Evolutionary conservation across 2,329 filamentous ascomycete genomes (phyloP).

Genomic region (Penicillium sp.): DNA sequence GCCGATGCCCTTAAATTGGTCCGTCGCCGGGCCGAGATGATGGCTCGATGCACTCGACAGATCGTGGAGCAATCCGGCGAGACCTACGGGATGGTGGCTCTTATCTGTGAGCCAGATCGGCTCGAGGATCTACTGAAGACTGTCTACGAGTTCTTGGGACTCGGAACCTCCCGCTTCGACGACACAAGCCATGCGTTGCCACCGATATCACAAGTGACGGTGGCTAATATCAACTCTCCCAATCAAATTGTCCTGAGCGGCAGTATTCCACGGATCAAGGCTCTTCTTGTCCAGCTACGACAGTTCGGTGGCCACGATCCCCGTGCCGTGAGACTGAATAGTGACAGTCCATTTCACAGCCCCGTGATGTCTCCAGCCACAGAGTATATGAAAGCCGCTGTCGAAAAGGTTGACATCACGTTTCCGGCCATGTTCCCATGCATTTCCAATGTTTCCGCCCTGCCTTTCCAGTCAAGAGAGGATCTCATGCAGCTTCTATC

Average conservation of each 20-base stretch:
- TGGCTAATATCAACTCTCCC: conserved; percentile 93
- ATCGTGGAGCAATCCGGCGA: conserved; percentile 70
- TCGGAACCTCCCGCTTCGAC: conserved; percentile 63
- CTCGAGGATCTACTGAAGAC: conserved; percentile 69
- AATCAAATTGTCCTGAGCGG: conserved; percentile 95
- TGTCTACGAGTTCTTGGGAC: conserved; percentile 77
- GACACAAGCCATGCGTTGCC: conserved; percentile 69
- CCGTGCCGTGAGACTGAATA: conserved; percentile 80
- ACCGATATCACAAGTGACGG: conserved; percentile 81
- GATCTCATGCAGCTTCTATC: conserved; percentile 79
- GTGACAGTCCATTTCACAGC: conserved; percentile 87
- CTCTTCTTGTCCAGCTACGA: conserved; percentile 78
- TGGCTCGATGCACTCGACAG: conserved; percentile 72
- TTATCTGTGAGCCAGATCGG: conserved; percentile 83
- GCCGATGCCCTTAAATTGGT: conserved; percentile 77
- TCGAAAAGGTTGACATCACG: conserved; percentile 65
- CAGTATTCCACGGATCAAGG: conserved; percentile 78
- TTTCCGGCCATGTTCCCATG: conserved; percentile 77
- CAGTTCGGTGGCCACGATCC: conserved; percentile 93
- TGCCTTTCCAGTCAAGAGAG: conserved; percentile 71
- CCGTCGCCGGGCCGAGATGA: conserved; percentile 74
- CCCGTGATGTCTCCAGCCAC: conserved; percentile 88
- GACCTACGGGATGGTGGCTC: conserved; percentile 90
- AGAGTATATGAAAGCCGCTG: conserved; percentile 68
- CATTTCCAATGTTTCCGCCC: conserved; percentile 81